Conservation (phyloP, 1,284 basidiomycete genomes). For the Leccinum griseonigrum region DNA sequence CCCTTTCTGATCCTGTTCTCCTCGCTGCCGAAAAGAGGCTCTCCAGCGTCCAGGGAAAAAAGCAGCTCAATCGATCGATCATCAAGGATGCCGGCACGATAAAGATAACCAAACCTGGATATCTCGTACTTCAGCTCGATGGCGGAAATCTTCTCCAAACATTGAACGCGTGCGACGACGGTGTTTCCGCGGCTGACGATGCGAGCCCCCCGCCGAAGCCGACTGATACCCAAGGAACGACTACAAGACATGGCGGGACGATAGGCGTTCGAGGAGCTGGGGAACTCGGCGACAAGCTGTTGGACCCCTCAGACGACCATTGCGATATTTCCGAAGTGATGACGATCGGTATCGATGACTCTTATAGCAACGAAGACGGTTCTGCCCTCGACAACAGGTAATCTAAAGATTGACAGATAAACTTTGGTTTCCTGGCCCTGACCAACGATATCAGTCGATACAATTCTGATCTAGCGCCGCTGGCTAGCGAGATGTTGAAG, state of each 20-base stretch:
- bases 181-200: background rate
- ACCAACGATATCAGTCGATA: constrained; percentile 11
- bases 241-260: background rate
- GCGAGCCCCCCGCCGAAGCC: background rate
- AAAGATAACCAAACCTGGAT: background rate
- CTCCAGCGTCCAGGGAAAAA: background rate
- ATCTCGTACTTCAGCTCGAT: background rate
- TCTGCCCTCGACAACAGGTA: constrained; percentile 13
- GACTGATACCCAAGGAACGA: background rate
- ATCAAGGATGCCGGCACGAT: constrained; percentile 1
- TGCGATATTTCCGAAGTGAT: constrained; percentile 11
- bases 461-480: constrained; percentile 13
- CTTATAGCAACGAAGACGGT: background rate
- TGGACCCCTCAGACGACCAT: background rate
- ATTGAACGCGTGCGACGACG: background rate
- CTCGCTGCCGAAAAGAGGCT: constrained; percentile 19
- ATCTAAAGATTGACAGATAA: constrained; percentile 1
- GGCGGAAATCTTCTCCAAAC: background rate
- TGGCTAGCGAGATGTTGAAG: constrained; percentile 35
- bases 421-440: background rate
- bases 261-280: background rate
- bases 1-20: constrained; percentile 27
- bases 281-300: background rate
- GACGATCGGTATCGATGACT: constrained; percentile 1
- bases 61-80: background rate